phyloP scores from a whole-genome alignment of 202 grass and related monocot species.

The Eragrostis tef region DNA sequence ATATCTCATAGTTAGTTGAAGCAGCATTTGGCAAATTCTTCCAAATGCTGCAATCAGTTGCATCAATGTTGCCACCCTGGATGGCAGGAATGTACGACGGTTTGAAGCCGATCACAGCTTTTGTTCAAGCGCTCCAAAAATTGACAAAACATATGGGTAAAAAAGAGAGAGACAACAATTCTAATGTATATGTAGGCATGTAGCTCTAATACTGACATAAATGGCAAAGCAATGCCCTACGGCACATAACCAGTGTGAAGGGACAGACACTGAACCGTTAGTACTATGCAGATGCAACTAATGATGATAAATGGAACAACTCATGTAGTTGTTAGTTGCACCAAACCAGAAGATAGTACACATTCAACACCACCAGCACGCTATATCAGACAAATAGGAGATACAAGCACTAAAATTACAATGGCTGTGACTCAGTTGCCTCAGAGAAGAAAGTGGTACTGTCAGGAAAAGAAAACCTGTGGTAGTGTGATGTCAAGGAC shows the following conservation, averaged over 20 bases:
- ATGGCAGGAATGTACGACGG: constrained; percentile 10
- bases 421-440: constrained; percentile 8
- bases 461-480: constrained; percentile 20
- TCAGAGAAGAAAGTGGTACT: constrained; percentile 31
- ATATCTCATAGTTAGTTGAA: constrained; percentile 9
- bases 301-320: constrained; percentile 39
- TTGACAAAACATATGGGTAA: background rate
- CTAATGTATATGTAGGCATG: background rate
- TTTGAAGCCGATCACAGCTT: no score
- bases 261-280: constrained; percentile 23
- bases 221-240: constrained; percentile 28
- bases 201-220: background rate
- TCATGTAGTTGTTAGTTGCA: constrained; percentile 46
- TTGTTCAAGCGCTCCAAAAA: background rate
- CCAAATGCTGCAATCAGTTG: constrained; percentile 31
- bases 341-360: constrained; percentile 31
- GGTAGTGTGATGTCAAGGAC: background rate
- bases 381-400: constrained; percentile 36
- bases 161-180: constrained; percentile 23
- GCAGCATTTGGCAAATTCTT: constrained; percentile 35
- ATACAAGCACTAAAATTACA: background rate
- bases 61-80: constrained; percentile 24
- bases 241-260: constrained; percentile 37
- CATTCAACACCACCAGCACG: background rate
- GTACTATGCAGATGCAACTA: constrained; percentile 43